A percentile compares a stretch with the other conserved stretches of the same genome.
These are phyloP conservation scores for Maudiozyma humilis DNA, from an alignment of 1,139 yeast genomes.

Conservation along the genomic window DNA sequence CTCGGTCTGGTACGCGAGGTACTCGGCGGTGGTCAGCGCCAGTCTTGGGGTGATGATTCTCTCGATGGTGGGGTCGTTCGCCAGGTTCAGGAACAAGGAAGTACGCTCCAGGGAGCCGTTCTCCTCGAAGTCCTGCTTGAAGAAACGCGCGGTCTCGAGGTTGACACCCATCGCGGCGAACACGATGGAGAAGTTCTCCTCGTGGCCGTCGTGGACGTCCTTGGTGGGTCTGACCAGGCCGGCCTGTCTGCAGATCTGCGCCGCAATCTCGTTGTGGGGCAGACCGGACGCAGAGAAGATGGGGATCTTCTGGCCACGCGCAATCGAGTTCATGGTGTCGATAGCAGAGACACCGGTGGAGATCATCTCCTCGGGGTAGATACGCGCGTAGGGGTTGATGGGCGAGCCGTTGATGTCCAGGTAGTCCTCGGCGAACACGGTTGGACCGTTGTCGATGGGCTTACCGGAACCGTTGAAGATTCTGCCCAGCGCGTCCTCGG, in stretches of 20 bases:
- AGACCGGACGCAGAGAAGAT: constrained; percentile 98
- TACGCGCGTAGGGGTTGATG: constrained; percentile 94
- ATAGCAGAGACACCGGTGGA: constrained; percentile 97
- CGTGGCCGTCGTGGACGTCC: constrained; percentile 99
- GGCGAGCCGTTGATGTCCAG: constrained; percentile 98
- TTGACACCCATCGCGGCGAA: constrained; percentile 98
- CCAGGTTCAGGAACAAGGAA: constrained; percentile 89
- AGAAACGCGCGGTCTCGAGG: constrained; percentile 83
- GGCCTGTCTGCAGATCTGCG: constrained; percentile 99
- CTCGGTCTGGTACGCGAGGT: constrained; percentile 96
- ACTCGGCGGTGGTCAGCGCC: constrained; percentile 98
- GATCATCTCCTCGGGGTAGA: constrained; percentile 98
- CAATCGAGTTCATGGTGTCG: constrained; percentile 98
- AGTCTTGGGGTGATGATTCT: constrained; percentile 98
- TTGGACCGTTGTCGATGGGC: constrained; percentile 97
- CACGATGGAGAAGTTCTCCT: constrained; percentile 96
- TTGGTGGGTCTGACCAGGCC: constrained; percentile 98
- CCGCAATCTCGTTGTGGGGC: constrained; percentile 99
- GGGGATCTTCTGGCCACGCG: constrained; percentile 99
- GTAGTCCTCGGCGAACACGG: constrained; percentile 95
- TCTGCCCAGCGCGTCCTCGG: constrained; percentile 96
- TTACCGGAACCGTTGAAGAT: constrained; percentile 98
- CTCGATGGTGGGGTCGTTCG: constrained; percentile 98
- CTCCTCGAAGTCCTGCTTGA: constrained; percentile 98
- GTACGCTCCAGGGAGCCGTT: constrained; percentile 98